Base-by-base conservation (phyloP, 2,329 filamentous ascomycete genomes). In the Gremmenia infestans region DNA sequence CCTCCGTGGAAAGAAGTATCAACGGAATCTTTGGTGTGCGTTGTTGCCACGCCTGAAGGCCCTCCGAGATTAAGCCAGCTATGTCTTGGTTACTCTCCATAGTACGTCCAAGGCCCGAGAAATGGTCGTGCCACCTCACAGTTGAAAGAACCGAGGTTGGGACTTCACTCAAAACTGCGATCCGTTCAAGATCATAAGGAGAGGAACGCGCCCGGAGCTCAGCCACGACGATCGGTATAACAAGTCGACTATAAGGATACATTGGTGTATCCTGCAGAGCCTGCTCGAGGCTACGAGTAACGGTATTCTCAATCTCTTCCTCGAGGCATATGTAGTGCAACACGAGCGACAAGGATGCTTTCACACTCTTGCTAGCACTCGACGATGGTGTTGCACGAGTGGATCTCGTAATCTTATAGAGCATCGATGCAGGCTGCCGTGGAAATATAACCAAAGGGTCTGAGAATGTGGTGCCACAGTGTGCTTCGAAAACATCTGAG, bases 281-380 rank as follows among this genome's bases (percentile, higher is more conserved):
- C 14, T 71, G 61, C 2, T 66, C 60, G 2, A 87, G 68, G 0
- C 76, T 77, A 3, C 67, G 63, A 7, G 73, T 67, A 9, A 87
- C 66, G 1, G 78, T 70, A 7, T 73, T 69, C 49, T 81, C 77
- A 15, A 94, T 83, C 64, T 95, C 85, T 39, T 91, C 86, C 55
- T 90, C 84, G 1, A 96, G 70, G 48, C 90, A 85, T 32, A 83
- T 85, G 70, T 96, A 97, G 55, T 85, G 76, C 4, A 97, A 78
- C 48, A 82, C 82, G 25, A 97, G 77, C 15, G 86, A 81, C 70
- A 92, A 68, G 3, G 71, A 68, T 43, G 69, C 70, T 48, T 73
- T 73, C n/a, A 65, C 61, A 48, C 69, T 72, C 50, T 57, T 68
- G 53, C 54, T 64, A 57, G 60, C 55, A 15, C 40, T 42, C 5